These are phyloP conservation scores for Astragalus membranaceus DNA, from an alignment of 306 rosid genomes.

Conservation along the genomic window DNA sequence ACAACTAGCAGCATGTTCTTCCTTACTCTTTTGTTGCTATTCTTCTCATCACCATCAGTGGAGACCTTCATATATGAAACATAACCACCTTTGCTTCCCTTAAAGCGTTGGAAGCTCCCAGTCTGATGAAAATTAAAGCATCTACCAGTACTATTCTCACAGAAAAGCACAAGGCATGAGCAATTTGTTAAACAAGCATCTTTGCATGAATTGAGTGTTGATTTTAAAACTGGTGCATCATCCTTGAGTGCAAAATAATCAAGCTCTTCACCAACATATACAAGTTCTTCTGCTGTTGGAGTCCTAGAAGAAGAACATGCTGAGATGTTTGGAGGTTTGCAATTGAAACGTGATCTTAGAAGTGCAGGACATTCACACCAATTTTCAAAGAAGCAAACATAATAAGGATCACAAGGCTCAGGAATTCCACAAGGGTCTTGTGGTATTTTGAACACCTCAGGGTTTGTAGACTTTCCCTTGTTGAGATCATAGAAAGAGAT, in stretches of 20 bases:
- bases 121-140: conserved; percentile 61
- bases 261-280: conserved; percentile 52
- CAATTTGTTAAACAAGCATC: conserved; percentile 57
- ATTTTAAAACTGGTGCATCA: conserved; percentile 53
- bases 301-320: conserved; percentile 37
- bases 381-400: conserved; percentile 46
- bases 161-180: conserved; percentile 80
- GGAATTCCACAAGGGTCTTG: conserved; percentile 67
- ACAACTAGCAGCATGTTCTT: conserved; percentile 26
- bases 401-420: conserved; percentile 65
- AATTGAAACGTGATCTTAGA: conserved; percentile 50
- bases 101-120: conserved; percentile 62
- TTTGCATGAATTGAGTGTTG: conserved; percentile 50
- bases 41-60: conserved; percentile 15
- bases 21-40: conserved; percentile 21
- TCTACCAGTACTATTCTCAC: conserved; percentile 54
- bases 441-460: conserved; percentile 47
- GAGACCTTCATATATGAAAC: conserved; percentile 61
- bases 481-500: conserved; percentile 57
- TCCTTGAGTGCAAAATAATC: conserved; percentile 63
- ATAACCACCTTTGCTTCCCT: conserved; percentile 33
- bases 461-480: conserved; percentile 30
- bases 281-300: conserved; percentile 29
- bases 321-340: conserved; percentile 54
- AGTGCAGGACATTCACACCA: conserved; percentile 78